Evolutionary conservation across 352 stramenopile genomes (phyloP).

Genomic region (Phytopythium mirpurense): DNA sequence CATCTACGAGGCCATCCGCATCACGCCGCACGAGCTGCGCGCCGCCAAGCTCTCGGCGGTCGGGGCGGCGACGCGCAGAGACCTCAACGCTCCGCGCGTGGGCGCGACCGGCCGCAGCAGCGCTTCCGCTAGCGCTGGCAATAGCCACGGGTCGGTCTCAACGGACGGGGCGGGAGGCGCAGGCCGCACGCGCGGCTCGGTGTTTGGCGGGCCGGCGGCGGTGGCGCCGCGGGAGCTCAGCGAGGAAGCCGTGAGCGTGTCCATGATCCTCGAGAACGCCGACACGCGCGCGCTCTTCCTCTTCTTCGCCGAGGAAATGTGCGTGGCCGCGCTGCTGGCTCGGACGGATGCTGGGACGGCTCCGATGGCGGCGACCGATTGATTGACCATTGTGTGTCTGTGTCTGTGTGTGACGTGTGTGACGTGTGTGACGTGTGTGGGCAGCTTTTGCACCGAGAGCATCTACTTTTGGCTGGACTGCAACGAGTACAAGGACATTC

Average conservation of each 20-base stretch:
- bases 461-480: conserved; percentile 85
- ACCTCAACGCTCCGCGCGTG: not conserved
- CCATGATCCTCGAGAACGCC: conserved; percentile 53
- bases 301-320: conserved; percentile 79
- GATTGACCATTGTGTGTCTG: not conserved
- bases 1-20: conserved; percentile 51
- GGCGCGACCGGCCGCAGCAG: not conserved
- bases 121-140: not conserved
- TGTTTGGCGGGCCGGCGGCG: too few species aligned
- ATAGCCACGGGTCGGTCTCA: conserved; percentile 1
- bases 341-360: too few species aligned
- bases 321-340: conserved; percentile 15
- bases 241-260: conserved; percentile 42
- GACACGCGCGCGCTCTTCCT: conserved; percentile 64
- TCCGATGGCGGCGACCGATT: too few species aligned
- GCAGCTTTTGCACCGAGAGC: conserved; percentile 71
- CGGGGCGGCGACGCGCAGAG: conserved; percentile 8
- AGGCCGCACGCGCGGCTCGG: too few species aligned
- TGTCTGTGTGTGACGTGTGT: not conserved
- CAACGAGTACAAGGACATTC: conserved; percentile 79
- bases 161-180: not conserved
- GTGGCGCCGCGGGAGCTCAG: conserved; percentile 12
- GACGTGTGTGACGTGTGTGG: too few species aligned
- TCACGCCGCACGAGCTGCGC: conserved; percentile 30
- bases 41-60: conserved; percentile 20